Evolutionary conservation across 2,329 filamentous ascomycete species (phyloP), one percentile per base, ranked within the genome.

Genomic region (Fusarium phyllophilum): DNA sequence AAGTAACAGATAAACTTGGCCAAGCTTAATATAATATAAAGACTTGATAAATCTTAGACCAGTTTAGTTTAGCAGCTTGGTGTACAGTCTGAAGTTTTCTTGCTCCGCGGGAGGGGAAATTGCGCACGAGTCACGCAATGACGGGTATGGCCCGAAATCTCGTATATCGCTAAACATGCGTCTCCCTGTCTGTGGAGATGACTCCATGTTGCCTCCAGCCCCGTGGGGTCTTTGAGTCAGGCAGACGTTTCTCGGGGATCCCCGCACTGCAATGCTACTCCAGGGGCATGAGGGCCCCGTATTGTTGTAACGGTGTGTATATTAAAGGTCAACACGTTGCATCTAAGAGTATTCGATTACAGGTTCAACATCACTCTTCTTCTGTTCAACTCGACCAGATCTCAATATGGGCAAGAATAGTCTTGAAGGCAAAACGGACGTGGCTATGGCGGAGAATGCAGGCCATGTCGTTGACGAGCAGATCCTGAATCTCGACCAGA

Each of bases 381-480:
- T 29, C 26, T 29, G 26, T 29, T 29, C 26, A 29, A 29, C 26
- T 29, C 7, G 7, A 6, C 26, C 6, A 29, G 5, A 29, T 29
- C 26, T 29, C 24, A 64, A 33, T 1, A 65, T 66, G 49, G 49
- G 24, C 6, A 65, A 38, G 6, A 5, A 26, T 2, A 44, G 36
- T 6, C 6, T 66, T 1, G 60, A 65, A 15, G 29, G 3, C 12
- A 66, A 66, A 4, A 1, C 61, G 1, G 36, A 58, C 9, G 49
- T 66, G 17, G 41, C 41, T 8, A 66, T 48, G 58, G 29, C 59
- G 3, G 62, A 66, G 7, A 1, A 64, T 20, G 59, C 62, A 17
- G 18, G 34, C 6, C 42, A 49, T 7, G 22, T 36, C 1, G 24
- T 36, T 3, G 22, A 18, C 18, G 36, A 66, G 18, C 24, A 57